Conservation (phyloP, 2,329 filamentous ascomycete species). For the Monosporascus ibericus region DNA sequence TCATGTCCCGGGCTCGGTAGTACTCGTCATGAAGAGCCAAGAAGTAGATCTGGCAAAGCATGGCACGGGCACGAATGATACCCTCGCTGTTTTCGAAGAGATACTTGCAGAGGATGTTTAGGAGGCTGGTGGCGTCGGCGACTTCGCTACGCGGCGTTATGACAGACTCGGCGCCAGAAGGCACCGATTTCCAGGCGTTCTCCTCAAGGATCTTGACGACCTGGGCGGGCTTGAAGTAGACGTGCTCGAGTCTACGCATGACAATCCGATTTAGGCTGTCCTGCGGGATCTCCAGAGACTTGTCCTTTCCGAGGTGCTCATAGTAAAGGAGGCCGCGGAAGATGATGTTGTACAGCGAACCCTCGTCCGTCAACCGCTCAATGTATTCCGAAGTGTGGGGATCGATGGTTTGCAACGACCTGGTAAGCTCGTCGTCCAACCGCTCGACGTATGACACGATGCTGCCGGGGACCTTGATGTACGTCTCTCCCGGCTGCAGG, state of each 20-base stretch:
- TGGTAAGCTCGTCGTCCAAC: slow-evolving; percentile 92
- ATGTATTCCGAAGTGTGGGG: slow-evolving; percentile 99
- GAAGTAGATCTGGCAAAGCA: slow-evolving; percentile 99
- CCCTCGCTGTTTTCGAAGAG: slow-evolving; percentile 92
- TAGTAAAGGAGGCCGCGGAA: slow-evolving; percentile 85
- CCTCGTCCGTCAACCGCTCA: slow-evolving; percentile 87
- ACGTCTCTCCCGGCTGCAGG: slow-evolving; percentile 65
- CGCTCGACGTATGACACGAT: slow-evolving; percentile 91
- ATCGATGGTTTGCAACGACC: slow-evolving; percentile 95
- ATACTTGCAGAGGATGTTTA: slow-evolving; percentile 88
- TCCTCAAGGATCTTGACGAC: slow-evolving; percentile 93
- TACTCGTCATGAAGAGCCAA: slow-evolving; percentile 95
- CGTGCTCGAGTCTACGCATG: slow-evolving; percentile 90
- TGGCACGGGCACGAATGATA: slow-evolving; percentile 90
- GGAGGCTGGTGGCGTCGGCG: slow-evolving; percentile 65
- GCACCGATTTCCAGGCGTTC: slow-evolving; percentile 81
- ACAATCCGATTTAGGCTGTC: slow-evolving; percentile 88
- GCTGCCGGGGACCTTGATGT: slow-evolving; percentile 89
- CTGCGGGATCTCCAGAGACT: slow-evolving; percentile 67
- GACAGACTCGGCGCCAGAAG: slow-evolving; percentile 62
- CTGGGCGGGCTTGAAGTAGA: slow-evolving; percentile 98
- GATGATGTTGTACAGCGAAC: slow-evolving; percentile 83
- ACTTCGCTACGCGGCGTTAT: slow-evolving; percentile 70
- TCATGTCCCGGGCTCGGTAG: slow-evolving; percentile 96
- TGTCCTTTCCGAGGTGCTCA: slow-evolving; percentile 68